Conservation (phyloP, 805 yeast genomes). For the Candida boidinii region DNA sequence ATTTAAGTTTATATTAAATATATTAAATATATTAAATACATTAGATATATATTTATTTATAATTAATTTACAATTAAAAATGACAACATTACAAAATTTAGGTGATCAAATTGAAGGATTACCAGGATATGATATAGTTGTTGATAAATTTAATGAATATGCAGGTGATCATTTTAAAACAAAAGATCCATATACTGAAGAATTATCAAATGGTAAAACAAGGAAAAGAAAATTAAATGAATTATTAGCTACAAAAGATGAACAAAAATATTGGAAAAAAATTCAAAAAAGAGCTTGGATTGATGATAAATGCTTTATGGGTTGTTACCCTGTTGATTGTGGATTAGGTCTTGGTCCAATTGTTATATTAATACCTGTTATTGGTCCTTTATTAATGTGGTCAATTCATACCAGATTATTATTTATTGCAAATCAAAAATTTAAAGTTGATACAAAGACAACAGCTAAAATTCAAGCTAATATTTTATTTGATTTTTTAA, state of each 20-base stretch:
- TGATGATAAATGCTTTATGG: slow-evolving; percentile 77
- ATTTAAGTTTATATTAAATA: too few relatives aligned
- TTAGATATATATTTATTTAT: too few relatives aligned
- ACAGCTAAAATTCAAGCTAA: slow-evolving; percentile 70
- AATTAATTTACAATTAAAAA: too few relatives aligned
- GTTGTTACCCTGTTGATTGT: slow-evolving; percentile 66
- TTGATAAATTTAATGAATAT: slow-evolving; percentile 55
- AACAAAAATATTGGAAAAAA: slow-evolving; percentile 60
- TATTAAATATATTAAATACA: too few relatives aligned
- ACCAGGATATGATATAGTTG: slow-evolving; percentile 50
- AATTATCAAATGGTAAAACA: slow-evolving; percentile 39
- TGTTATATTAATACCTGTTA: slow-evolving; percentile 54
- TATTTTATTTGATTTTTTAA: slow-evolving; percentile 62
- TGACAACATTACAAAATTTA: neutral
- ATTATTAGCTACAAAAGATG: slow-evolving; percentile 46
- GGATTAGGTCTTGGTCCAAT: slow-evolving; percentile 78
- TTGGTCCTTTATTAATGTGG: slow-evolving; percentile 84
- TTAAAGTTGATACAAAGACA: slow-evolving; percentile 48
- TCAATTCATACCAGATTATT: slow-evolving; percentile 66
- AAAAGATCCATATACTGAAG: slow-evolving; percentile 58
- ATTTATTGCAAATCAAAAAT: slow-evolving; percentile 45
- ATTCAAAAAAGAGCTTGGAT: slow-evolving; percentile 79
- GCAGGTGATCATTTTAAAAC: slow-evolving; percentile 60
- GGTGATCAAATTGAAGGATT: slow-evolving; percentile 31
- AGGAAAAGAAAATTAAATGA: slow-evolving; percentile 54